Evolutionary conservation across 169 alveolate species (phyloP).

Genomic region (Cryptosporidium bovis): DNA sequence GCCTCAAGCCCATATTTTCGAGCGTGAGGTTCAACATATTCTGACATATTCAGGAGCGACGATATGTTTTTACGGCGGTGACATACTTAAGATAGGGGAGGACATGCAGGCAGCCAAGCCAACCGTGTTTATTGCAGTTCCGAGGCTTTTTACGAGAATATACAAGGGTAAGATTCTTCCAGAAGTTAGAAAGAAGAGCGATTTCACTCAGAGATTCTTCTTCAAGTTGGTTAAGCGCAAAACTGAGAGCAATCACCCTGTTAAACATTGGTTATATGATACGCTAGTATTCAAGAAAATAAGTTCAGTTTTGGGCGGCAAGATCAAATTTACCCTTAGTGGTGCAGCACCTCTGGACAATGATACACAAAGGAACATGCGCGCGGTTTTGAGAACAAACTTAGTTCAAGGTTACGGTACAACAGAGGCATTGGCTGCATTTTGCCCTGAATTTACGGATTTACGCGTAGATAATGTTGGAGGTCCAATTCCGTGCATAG

Average conservation of each 20-base stretch:
- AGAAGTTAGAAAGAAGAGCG: constrained; percentile 71
- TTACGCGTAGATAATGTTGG: constrained; percentile 87
- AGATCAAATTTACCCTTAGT: constrained; percentile 84
- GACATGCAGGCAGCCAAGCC: constrained; percentile 93
- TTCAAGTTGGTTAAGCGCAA: constrained; percentile 32
- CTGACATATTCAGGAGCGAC: constrained; percentile 79
- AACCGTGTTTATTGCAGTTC: constrained; percentile 94
- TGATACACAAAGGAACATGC: constrained; percentile 86
- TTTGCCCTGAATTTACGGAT: constrained; percentile 83
- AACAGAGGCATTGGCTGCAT: constrained; percentile 93
- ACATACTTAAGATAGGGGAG: constrained; percentile 87
- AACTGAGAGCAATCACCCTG: constrained; percentile 30
- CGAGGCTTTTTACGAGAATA: constrained; percentile 92
- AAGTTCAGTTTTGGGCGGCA: constrained; percentile 90
- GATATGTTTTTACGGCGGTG: constrained; percentile 92
- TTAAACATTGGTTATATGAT: constrained; percentile 55
- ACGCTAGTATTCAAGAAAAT: constrained; percentile 82
- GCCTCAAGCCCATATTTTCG: constrained; percentile 96
- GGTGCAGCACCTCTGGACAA: constrained; percentile 92
- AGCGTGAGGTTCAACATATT: constrained; percentile 87
- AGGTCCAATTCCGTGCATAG: constrained; percentile 86
- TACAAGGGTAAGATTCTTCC: constrained; percentile 84
- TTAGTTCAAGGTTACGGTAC: constrained; percentile 93
- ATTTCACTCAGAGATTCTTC: constrained; percentile 49
- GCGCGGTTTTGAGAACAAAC: constrained; percentile 87